A percentile compares a stretch with the other conserved stretches of the same genome.
These are phyloP conservation scores for Sparassis latifolia DNA, from an alignment of 1,284 basidiomycete species.

Conservation along the genomic window DNA sequence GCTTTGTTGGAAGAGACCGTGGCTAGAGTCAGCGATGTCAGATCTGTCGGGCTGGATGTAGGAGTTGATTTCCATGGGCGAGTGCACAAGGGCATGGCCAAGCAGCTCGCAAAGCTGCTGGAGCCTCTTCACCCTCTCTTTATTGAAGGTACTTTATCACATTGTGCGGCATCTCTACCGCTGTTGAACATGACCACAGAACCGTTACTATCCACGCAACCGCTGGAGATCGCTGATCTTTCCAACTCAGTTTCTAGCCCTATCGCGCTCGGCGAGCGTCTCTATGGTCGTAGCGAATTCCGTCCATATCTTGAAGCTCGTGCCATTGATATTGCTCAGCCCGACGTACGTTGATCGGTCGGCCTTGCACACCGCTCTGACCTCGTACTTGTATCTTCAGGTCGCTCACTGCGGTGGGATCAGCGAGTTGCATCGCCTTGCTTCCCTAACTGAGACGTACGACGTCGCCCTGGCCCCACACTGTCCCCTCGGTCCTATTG, in stretches of 20 bases:
- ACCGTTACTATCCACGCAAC: conserved; percentile 62
- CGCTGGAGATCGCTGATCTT: conserved; percentile 62
- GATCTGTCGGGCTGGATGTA: conserved; percentile 60
- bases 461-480: conserved; percentile 60
- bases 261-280: conserved; percentile 66
- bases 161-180: too few species aligned
- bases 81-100: conserved; percentile 73
- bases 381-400: conserved; percentile 21
- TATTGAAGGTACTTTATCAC: conserved; percentile 46
- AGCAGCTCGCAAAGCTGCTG: conserved; percentile 62
- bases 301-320: conserved; percentile 65
- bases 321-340: conserved; percentile 70
- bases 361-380: background rate
- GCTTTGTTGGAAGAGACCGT: conserved; percentile 50
- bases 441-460: conserved; percentile 63
- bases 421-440: conserved; percentile 65
- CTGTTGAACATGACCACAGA: conserved; percentile 29
- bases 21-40: conserved; percentile 56
- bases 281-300: conserved; percentile 65
- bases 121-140: conserved; percentile 66
- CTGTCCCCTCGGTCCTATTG: conserved; percentile 64
- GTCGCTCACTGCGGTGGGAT: conserved; percentile 69
- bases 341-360: conserved; percentile 44
- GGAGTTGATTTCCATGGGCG: conserved; percentile 58
- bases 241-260: conserved; percentile 57